phyloP scores from a whole-genome alignment of 2,329 filamentous ascomycete genomes.

The Fusarium sp. region DNA sequence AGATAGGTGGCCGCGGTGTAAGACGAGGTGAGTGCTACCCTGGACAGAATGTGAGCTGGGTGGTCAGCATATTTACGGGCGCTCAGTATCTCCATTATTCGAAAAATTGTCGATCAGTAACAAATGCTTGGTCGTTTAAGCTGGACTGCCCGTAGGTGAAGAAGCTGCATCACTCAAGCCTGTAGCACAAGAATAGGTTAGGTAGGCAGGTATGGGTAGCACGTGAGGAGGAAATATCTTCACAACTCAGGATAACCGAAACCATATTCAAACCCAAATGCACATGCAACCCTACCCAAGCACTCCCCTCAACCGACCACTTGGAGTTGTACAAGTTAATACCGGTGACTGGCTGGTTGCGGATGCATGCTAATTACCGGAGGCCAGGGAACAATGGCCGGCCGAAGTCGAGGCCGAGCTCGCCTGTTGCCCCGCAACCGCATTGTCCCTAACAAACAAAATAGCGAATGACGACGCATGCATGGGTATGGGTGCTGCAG shows the following conservation, averaged over 20 bases:
- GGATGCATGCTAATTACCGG: background rate
- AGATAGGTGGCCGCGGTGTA: background rate
- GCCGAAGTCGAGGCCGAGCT: constrained; percentile 14
- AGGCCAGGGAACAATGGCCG: background rate
- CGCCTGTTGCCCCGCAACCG: constrained; percentile 43
- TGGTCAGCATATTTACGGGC: background rate
- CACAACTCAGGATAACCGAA: background rate
- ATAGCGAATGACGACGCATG: constrained; percentile 36
- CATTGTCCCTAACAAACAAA: constrained; percentile 40
- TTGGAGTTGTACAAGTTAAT: background rate
- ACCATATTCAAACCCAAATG: background rate
- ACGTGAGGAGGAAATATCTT: background rate
- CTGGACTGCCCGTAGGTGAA: background rate
- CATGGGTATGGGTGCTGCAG: constrained; percentile 18
- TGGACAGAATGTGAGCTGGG: background rate
- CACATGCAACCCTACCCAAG: background rate
- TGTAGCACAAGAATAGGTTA: background rate
- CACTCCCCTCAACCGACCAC: background rate
- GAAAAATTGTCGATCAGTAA: background rate
- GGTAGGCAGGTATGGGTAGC: background rate
- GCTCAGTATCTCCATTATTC: background rate
- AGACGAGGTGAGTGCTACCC: background rate
- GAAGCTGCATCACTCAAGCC: background rate
- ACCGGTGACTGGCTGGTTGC: background rate
- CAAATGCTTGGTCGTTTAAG: background rate